Conservation (phyloP, 176 grass and related monocot genomes). For the Carex cristatella region DNA sequence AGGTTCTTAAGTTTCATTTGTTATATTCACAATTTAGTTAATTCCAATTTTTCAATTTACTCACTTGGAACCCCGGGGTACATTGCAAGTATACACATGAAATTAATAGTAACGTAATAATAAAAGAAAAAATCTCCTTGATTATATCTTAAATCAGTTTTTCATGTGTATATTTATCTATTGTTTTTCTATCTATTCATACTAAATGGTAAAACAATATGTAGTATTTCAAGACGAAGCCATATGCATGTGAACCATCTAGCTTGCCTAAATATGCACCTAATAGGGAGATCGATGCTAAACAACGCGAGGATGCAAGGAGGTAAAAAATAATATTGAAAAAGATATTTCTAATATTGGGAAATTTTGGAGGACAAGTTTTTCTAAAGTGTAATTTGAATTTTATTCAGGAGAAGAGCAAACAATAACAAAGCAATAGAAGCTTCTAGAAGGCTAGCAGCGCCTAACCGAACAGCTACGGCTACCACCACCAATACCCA, state of each 20-base stretch:
- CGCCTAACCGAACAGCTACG: background rate
- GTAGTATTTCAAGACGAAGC: constrained; percentile 68
- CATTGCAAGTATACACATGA: background rate
- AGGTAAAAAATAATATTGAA: constrained; percentile 19
- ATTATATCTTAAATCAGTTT: background rate
- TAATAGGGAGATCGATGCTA: constrained; percentile 91
- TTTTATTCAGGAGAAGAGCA: constrained; percentile 13
- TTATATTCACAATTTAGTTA: background rate
- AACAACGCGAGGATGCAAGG: constrained; percentile 51
- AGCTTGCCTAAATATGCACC: constrained; percentile 80
- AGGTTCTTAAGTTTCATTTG: constrained; percentile 34
- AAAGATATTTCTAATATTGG: background rate
- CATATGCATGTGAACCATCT: constrained; percentile 56
- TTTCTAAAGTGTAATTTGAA: background rate
- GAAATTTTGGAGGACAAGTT: constrained; percentile 2
- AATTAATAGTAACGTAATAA: background rate
- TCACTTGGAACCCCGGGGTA: background rate
- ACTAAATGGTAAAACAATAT: constrained; percentile 17
- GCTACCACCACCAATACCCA: constrained; percentile 8
- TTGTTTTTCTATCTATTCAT: background rate
- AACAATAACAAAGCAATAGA: constrained; percentile 26
- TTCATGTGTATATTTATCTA: background rate
- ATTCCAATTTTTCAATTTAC: background rate
- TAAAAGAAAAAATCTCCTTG: background rate
- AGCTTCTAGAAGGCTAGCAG: constrained; percentile 22